phyloP scores from a whole-genome alignment of 148 eudicot species.

The Cornus kousa region DNA sequence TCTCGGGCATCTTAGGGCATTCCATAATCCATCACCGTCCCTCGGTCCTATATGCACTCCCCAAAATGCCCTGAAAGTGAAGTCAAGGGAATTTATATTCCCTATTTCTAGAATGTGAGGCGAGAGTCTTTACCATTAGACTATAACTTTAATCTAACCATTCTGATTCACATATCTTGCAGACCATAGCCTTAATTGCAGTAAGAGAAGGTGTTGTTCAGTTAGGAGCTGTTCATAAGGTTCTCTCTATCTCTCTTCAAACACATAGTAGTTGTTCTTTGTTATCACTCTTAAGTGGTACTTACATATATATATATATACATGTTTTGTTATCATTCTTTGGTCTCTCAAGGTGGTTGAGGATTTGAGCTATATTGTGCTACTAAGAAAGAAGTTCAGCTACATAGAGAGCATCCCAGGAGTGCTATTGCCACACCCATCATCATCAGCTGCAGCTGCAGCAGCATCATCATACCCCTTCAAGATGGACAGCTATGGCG shows the following conservation, averaged over 20 bases:
- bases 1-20: too few relatives aligned
- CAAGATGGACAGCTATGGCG: slow-evolving; percentile 28
- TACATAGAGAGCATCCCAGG: slow-evolving; percentile 98
- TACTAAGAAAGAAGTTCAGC: slow-evolving; percentile 82
- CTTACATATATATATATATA: too few relatives aligned
- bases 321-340: neutral
- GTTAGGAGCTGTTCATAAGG: slow-evolving; percentile 82
- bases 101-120: too few relatives aligned
- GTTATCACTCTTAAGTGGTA: too few relatives aligned
- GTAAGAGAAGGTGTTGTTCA: slow-evolving; percentile 98
- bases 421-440: slow-evolving; percentile 91
- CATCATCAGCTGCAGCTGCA: slow-evolving; percentile 76
- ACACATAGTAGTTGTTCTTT: too few relatives aligned
- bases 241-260: slow-evolving; percentile 18
- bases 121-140: too few relatives aligned
- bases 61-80: too few relatives aligned
- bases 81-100: too few relatives aligned
- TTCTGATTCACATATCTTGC: slow-evolving; percentile 28
- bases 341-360: slow-evolving; percentile 49
- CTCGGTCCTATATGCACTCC: too few relatives aligned
- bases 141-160: neutral
- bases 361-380: slow-evolving; percentile 86
- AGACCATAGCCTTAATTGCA: slow-evolving; percentile 97
- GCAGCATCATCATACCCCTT: slow-evolving; percentile 61
- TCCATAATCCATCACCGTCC: too few relatives aligned